phyloP scores from a whole-genome alignment of 208 protist species.

The Wallacemonas sp. region DNA sequence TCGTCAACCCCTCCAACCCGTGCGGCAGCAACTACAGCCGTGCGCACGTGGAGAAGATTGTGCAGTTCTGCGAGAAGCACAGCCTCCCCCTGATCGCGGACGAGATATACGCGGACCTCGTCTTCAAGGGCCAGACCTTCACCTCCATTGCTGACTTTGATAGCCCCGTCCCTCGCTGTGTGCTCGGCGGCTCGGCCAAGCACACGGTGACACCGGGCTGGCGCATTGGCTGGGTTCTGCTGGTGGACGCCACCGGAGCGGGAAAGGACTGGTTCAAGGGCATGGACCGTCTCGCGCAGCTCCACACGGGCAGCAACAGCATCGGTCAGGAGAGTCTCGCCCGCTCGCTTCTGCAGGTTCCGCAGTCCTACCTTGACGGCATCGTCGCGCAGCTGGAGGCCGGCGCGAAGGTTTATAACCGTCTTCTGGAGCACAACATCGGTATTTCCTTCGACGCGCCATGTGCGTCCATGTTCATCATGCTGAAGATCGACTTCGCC shows the following conservation, averaged over 20 bases:
- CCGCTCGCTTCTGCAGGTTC: slow-evolving; percentile 46
- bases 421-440: slow-evolving; percentile 23
- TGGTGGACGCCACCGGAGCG: slow-evolving; percentile 41
- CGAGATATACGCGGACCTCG: slow-evolving; percentile 90
- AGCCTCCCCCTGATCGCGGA: slow-evolving; percentile 85
- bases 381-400: slow-evolving; percentile 30
- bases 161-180: slow-evolving; percentile 46
- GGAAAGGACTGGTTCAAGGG: slow-evolving; percentile 16
- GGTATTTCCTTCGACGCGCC: slow-evolving; percentile 62
- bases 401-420: slow-evolving; percentile 51
- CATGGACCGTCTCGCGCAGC: slow-evolving; percentile 28
- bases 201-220: slow-evolving; percentile 85
- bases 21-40: slow-evolving; percentile 80
- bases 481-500: slow-evolving; percentile 70
- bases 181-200: slow-evolving; percentile 84
- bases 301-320: slow-evolving; percentile 76
- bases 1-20: slow-evolving; percentile 93
- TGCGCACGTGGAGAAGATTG: slow-evolving; percentile 51
- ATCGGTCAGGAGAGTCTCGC: slow-evolving; percentile 65
- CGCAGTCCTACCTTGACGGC: slow-evolving; percentile 34
- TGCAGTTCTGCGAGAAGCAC: slow-evolving; percentile 60
- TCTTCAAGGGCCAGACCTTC: slow-evolving; percentile 60
- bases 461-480: slow-evolving; percentile 80
- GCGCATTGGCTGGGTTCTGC: slow-evolving; percentile 74
- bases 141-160: slow-evolving; percentile 55